Evolutionary conservation across 768 basidiomycete species (phyloP), one percentile per base, ranked within the genome.

Genomic region (Pleurotus giganteus): DNA sequence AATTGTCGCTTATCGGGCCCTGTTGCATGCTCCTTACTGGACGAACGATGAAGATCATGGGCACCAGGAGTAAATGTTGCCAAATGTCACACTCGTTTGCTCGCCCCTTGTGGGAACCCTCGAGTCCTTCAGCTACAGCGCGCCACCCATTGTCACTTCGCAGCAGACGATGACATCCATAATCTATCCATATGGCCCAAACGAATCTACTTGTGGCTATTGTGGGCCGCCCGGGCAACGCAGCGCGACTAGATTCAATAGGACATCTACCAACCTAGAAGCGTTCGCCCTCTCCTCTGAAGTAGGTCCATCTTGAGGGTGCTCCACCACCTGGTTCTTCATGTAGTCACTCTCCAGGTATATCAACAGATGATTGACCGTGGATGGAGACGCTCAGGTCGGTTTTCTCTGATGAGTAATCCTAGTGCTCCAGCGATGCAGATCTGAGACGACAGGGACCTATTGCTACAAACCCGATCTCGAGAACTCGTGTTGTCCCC

Each of bases 391-490:
- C 80, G 91, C 57, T 89, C 89, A 53, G 90, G 90, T 71, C 53
- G 47, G 28, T 11, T 58, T 24, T 39, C 21, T 32, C 31, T 6
- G 44, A 9, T 32, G 15, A 21, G 12, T 32, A 21, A 7, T 15
- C 28, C 17, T 21, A 26, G 17, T 44, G 45, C 28, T 53, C 2
- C 24, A 21, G 21, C 49, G 36, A 28, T 21, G 24, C 9, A 34
- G 7, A 36, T 23, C 31, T 28, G 15, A 15, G 19, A 15, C 6
- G 27, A 47, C 44, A 80, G 81, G 81, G 3, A 75, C 73, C 26
- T 94, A 86, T 70, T 85, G 91, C 63, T 98, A 98, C 69, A 92
- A 91, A 58, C 94, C 94, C 3, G 85, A 95, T 67, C 74, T 95
- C 69, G 79, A 74, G 58, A 66, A 70, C 4, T 88, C 93, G 8